Percentiles rank a stretch among this genome's conserved stretches.
These are phyloP conservation scores for Candida sithepensis DNA, from an alignment of 805 yeast genomes.

Conservation along the genomic window DNA sequence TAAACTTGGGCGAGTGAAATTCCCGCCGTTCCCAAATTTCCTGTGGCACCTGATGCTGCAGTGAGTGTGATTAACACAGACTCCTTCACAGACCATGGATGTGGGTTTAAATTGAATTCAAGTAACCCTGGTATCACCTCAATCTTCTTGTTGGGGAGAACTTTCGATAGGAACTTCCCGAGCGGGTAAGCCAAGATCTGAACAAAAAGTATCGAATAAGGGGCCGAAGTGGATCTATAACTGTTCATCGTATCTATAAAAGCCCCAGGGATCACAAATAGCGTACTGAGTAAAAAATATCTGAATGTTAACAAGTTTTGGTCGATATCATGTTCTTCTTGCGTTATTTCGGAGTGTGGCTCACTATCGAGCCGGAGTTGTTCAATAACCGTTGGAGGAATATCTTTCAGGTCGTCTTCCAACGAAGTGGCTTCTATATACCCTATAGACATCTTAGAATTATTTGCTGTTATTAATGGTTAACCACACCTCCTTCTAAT, in stretches of 20 bases:
- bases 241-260: conserved; percentile 37
- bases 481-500: background rate
- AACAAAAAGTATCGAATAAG: conserved; percentile 49
- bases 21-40: conserved; percentile 46
- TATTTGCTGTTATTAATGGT: background rate
- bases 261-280: conserved; percentile 39
- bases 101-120: conserved; percentile 42
- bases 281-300: conserved; percentile 31
- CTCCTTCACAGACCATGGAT: conserved; percentile 55
- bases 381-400: conserved; percentile 32
- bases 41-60: conserved; percentile 51
- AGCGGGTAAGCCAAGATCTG: conserved; percentile 46
- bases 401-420: conserved; percentile 25
- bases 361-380: conserved; percentile 26
- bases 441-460: background rate
- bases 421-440: background rate
- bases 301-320: conserved; percentile 33
- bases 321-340: conserved; percentile 20
- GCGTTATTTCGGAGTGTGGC: background rate
- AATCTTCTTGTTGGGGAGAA: conserved; percentile 33
- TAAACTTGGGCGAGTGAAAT: conserved; percentile 44
- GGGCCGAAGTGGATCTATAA: conserved; percentile 35
- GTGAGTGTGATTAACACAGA: conserved; percentile 49
- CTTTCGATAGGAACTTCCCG: conserved; percentile 42
- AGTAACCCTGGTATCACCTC: conserved; percentile 4